These are phyloP conservation scores for Tylopilus felleus DNA, from an alignment of 768 basidiomycete species.

Conservation along the genomic window DNA sequence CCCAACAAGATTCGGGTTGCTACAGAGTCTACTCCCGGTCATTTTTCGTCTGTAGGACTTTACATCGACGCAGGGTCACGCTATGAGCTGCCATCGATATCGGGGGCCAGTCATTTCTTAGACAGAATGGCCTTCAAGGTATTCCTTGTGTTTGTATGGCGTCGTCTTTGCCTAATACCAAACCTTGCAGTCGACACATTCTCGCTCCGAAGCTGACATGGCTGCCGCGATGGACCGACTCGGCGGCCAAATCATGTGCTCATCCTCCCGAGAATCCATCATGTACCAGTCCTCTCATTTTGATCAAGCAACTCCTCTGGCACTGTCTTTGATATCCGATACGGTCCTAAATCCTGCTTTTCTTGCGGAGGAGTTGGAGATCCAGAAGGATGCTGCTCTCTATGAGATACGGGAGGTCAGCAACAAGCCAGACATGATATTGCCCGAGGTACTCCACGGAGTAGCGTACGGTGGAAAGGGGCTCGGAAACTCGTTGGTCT, in stretches of 20 bases:
- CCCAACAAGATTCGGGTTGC: conserved; percentile 91
- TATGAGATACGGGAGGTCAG: conserved; percentile 90
- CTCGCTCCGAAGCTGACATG: conserved; percentile 75
- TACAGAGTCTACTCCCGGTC: conserved; percentile 86
- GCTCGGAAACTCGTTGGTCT: conserved; percentile 88
- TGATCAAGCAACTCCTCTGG: conserved; percentile 73
- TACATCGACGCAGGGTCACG: conserved; percentile 93
- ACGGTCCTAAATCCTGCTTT: conserved; percentile 81
- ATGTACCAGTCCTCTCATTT: conserved; percentile 99
- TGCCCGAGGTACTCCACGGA: conserved; percentile 86
- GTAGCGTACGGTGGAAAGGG: conserved; percentile 77
- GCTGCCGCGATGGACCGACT: conserved; percentile 73
- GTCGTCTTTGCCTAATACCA: conserved; percentile 2
- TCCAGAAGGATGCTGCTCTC: conserved; percentile 79
- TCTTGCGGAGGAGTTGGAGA: conserved; percentile 71
- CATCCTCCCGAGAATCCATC: conserved; percentile 88
- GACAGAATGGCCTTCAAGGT: conserved; percentile 99
- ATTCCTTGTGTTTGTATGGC: conserved; percentile 4
- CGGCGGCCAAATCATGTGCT: conserved; percentile 89
- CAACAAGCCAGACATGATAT: conserved; percentile 87
- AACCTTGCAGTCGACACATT: conserved; percentile 60
- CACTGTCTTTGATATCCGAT: conserved; percentile 87
- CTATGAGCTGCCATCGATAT: conserved; percentile 70
- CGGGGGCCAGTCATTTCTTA: conserved; percentile 87
- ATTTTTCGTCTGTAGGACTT: conserved; percentile 91